These are phyloP conservation scores for Lactarius evosmus DNA, from an alignment of 768 basidiomycete genomes.

Conservation along the genomic window DNA sequence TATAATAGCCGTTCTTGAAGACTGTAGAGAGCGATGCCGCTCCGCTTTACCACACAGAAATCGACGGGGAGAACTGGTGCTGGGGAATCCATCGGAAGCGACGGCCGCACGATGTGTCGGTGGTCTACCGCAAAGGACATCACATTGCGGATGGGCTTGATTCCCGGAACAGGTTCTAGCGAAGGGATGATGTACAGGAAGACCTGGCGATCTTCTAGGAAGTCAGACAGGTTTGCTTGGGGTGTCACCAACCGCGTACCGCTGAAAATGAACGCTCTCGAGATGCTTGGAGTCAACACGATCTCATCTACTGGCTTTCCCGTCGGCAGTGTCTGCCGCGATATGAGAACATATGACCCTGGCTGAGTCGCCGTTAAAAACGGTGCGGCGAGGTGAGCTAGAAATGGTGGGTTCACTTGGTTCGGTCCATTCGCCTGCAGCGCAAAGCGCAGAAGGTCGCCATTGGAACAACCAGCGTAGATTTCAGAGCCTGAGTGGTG, in stretches of 20 bases:
- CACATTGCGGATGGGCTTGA: conserved; percentile 80
- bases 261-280: conserved; percentile 69
- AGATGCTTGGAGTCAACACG: conserved; percentile 70
- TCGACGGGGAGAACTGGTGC: conserved; percentile 53
- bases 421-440: conserved; percentile 58
- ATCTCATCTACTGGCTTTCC: conserved; percentile 79
- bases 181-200: conserved; percentile 80
- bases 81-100: conserved; percentile 40
- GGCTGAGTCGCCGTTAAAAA: conserved; percentile 21
- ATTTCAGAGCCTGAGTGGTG: conserved; percentile 65
- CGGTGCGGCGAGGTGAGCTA: neutral
- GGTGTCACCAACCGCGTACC: conserved; percentile 44
- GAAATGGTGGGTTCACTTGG: conserved; percentile 30
- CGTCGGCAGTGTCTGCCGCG: conserved; percentile 55
- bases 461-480: conserved; percentile 83
- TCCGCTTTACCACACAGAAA: conserved; percentile 71
- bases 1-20: conserved; percentile 63
- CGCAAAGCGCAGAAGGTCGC: conserved; percentile 77
- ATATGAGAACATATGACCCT: conserved; percentile 31
- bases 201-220: conserved; percentile 51
- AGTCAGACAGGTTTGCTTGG: conserved; percentile 11
- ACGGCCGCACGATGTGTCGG: conserved; percentile 53
- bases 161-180: conserved; percentile 64
- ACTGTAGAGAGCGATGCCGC: conserved; percentile 57
- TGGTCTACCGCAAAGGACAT: conserved; percentile 82